Conservation (phyloP, 305 asterid species). For the Rubia balearica region DNA sequence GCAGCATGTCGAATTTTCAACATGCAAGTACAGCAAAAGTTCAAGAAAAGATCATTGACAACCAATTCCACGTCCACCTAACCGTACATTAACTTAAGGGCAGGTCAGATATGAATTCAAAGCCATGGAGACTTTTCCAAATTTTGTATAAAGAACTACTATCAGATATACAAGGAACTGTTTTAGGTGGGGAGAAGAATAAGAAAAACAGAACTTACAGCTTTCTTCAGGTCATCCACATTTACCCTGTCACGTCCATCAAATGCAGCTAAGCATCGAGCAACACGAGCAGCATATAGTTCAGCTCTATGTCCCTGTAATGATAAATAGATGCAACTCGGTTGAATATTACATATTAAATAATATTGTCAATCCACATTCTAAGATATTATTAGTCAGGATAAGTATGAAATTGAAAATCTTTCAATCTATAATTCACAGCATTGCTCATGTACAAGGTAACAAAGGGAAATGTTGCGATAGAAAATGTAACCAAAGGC, state of each 20-base stretch:
- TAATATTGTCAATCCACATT: not conserved
- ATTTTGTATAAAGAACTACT: not conserved
- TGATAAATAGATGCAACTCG: conserved; percentile 15
- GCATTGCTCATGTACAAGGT: not conserved
- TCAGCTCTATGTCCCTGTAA: conserved; percentile 98
- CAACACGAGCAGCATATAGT: conserved; percentile 93
- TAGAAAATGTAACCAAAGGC: not conserved
- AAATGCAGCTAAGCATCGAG: conserved; percentile 88
- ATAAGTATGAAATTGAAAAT: not conserved
- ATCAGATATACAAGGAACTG: conserved; percentile 11
- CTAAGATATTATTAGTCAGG: not conserved
- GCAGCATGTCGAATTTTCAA: not conserved
- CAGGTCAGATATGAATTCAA: not conserved
- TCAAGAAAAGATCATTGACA: conserved; percentile 1
- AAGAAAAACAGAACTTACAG: conserved; percentile 37
- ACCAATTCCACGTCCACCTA: not conserved
- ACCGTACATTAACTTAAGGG: not conserved
- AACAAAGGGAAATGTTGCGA: not conserved
- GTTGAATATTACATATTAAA: not conserved
- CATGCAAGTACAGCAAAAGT: not conserved
- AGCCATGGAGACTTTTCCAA: not conserved
- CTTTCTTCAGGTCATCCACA: conserved; percentile 93
- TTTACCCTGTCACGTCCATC: conserved; percentile 90
- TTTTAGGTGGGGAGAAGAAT: not conserved
- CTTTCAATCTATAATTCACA: not conserved